Evolutionary conservation across 192 early-diverging fungal species (phyloP), one percentile per base, ranked within the genome.

Genomic region (Backusella psychrophila): DNA sequence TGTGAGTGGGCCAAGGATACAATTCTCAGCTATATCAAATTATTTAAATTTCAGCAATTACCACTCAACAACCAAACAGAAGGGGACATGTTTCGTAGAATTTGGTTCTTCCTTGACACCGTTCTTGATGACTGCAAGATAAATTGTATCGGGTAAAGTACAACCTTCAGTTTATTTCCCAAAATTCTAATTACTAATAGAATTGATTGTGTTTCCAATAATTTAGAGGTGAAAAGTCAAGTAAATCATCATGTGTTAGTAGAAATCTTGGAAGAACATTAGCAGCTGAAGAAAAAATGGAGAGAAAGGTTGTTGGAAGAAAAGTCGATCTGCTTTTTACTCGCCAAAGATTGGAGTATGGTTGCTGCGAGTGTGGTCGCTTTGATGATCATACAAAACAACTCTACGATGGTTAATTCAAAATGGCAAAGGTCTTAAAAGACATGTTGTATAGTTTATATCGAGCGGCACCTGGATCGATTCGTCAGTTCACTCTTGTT

Each of bases 401-500:
- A 52, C 71, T 72, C 44, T 33, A 35, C 46, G 46, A 72, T 9
- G 68, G 68, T 56, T 42, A 29, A 23, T 72, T 52, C 35, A 72
- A 72, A 56, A 72, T 72, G 44, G 71, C 52, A 35, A 72, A 72
- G 2, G 71, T 72, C 12, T 59, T 72, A 15, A 72, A 72, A 56
- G 71, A 72, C 38, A 72, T 72, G 71, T 14, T 53, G 23, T 72
- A 56, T 35, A 35, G 29, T 56, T 56, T 72, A 35, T 66, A 66
- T 66, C 15, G 44, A 46, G 44, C 44, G 12, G 41, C 14, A 42
- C 41, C 41, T 42, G 1, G 41, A 1, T 42, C 41, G 14, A 42
- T 42, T 42, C 41, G 14, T 15, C 41, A 42, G 9, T 15, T 42
- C 41, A 42, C 41, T 15, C 41, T 42, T 42, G 41, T 42, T 1